A percentile compares a stretch with the other conserved stretches of the same genome.
These are phyloP conservation scores for Globisporangium ultimum DNA, from an alignment of 352 stramenopile genomes.

Conservation along the genomic window DNA sequence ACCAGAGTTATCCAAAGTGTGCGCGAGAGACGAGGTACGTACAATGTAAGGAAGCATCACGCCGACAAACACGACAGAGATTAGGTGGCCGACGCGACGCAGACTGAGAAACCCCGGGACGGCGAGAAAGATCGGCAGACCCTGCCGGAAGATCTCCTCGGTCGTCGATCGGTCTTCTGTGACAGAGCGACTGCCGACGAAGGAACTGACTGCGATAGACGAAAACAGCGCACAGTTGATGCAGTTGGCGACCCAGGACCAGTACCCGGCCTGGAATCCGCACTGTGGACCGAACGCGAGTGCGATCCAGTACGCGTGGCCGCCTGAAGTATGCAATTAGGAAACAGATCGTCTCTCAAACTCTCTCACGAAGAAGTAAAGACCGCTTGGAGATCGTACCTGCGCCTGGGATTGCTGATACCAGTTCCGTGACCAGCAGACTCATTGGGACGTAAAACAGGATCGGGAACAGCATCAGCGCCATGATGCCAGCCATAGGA, in stretches of 20 bases:
- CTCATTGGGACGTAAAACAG: constrained; percentile 50
- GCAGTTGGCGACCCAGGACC: constrained; percentile 78
- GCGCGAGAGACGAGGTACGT: constrained; percentile 5
- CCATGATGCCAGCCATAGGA: constrained; percentile 29
- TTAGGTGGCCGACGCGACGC: constrained; percentile 30
- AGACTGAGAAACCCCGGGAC: constrained; percentile 45
- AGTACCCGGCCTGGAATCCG: constrained; percentile 80
- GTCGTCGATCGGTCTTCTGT: constrained; percentile 21
- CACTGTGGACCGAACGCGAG: constrained; percentile 60
- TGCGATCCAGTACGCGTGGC: constrained; percentile 67
- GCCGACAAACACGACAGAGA: constrained; percentile 26
- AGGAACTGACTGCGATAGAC: constrained; percentile 35
- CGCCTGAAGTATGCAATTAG: constrained; percentile 15
- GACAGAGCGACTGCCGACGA: constrained; percentile 13
- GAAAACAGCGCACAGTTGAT: constrained; percentile 74
- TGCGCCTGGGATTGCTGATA: constrained; percentile 37
- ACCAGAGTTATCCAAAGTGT: not conserved
- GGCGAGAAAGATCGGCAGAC: constrained; percentile 47
- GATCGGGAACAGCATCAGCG: constrained; percentile 34
- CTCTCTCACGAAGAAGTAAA: not conserved
- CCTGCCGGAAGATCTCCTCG: constrained; percentile 41
- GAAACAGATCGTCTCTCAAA: not conserved
- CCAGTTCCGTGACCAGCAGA: constrained; percentile 46
- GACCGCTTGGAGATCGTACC: not conserved
- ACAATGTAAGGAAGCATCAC: constrained; percentile 37